Conservation (phyloP, 1,284 basidiomycete genomes). For the Fomes fomentarius region DNA sequence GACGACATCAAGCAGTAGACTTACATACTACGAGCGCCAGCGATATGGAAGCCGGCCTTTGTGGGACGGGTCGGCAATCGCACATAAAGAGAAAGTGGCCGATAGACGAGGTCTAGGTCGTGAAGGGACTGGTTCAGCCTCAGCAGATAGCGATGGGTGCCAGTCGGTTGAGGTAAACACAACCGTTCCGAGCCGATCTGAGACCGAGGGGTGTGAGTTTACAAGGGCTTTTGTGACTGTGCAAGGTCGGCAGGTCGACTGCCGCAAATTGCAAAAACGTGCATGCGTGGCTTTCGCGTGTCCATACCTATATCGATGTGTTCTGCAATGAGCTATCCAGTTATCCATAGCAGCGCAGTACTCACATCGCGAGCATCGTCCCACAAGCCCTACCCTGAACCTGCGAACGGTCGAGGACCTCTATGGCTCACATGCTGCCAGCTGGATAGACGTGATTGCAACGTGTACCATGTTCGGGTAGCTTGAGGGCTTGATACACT, state of each 20-base stretch:
- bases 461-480: too few species aligned
- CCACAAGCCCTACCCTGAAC: too few species aligned
- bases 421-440: too few species aligned
- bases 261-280: neutral
- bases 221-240: neutral
- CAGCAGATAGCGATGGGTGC: neutral
- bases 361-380: too few species aligned
- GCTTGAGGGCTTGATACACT: too few species aligned
- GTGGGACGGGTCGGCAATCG: slow-evolving; percentile 5
- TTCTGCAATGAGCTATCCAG: neutral
- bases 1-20: slow-evolving; percentile 1
- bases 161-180: neutral
- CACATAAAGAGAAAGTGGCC: neutral
- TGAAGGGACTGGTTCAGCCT: slow-evolving; percentile 6
- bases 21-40: slow-evolving; percentile 1
- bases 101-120: slow-evolving; percentile 10
- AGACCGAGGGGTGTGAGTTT: neutral
- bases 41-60: slow-evolving; percentile 4
- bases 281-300: slow-evolving; percentile 5
- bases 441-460: too few species aligned
- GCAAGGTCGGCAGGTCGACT: neutral
- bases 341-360: neutral
- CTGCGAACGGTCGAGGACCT: neutral
- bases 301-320: neutral
- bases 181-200: neutral